Conservation (phyloP, 352 stramenopile species). For the Phytophthora hibernalis region DNA sequence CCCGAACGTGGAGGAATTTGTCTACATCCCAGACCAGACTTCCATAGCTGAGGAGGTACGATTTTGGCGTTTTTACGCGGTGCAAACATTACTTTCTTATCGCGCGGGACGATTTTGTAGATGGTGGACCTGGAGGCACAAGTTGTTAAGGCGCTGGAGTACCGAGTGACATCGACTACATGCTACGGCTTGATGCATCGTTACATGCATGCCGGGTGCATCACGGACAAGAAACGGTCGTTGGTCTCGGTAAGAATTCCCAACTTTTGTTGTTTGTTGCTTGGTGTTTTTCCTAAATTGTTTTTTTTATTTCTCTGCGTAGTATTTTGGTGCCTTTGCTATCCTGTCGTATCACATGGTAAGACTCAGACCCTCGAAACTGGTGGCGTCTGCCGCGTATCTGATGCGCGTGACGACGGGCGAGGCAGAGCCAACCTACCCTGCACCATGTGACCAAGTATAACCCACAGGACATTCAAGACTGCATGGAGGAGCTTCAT, state of each 20-base stretch:
- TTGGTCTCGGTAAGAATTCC: conserved; percentile 66
- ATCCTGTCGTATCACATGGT: conserved; percentile 80
- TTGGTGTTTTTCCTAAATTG: conserved; percentile 1
- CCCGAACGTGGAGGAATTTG: conserved; percentile 94
- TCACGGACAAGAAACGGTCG: conserved; percentile 58
- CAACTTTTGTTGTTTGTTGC: neutral
- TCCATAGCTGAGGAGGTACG: conserved; percentile 89
- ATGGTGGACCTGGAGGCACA: conserved; percentile 88
- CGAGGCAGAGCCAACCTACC: conserved; percentile 67
- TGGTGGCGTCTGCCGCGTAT: conserved; percentile 82
- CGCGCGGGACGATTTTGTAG: conserved; percentile 28
- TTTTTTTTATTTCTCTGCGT: conserved; percentile 1
- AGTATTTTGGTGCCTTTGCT: conserved; percentile 82
- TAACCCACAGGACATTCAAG: conserved; percentile 70
- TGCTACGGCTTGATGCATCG: conserved; percentile 79
- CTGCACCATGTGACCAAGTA: conserved; percentile 83
- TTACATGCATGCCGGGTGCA: conserved; percentile 65
- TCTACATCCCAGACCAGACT: conserved; percentile 97
- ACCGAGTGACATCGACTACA: conserved; percentile 77
- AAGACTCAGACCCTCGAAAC: conserved; percentile 68
- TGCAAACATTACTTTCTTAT: conserved; percentile 10
- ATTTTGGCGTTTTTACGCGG: neutral
- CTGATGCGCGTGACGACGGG: conserved; percentile 73
- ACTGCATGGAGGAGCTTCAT: conserved; percentile 70
- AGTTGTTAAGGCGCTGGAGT: conserved; percentile 79